These are phyloP conservation scores for Ananas comosus DNA, from an alignment of 176 grass and related monocot species.

Conservation along the genomic window DNA sequence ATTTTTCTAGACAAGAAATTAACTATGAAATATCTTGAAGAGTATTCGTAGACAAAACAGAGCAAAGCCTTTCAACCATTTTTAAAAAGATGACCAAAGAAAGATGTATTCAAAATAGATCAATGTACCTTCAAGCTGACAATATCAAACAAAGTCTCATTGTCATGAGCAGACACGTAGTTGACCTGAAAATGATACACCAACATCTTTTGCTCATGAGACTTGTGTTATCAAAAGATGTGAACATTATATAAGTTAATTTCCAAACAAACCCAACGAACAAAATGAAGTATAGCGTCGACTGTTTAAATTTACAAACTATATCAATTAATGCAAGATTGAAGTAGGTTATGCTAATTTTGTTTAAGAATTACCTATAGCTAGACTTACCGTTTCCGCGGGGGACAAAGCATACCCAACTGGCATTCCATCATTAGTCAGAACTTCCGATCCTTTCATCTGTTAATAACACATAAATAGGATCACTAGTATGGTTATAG, in stretches of 20 bases:
- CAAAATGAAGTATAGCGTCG: too few species aligned
- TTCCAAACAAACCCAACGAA: neutral
- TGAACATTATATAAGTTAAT: neutral
- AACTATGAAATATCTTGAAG: too few species aligned
- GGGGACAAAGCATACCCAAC: slow-evolving; percentile 66
- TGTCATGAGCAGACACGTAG: slow-evolving; percentile 96
- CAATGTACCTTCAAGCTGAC: slow-evolving; percentile 77
- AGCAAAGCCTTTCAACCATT: neutral
- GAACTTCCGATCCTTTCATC: slow-evolving; percentile 76
- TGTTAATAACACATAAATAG: slow-evolving; percentile 16
- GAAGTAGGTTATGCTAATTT: too few species aligned
- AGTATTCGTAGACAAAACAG: neutral
- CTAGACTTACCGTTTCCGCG: slow-evolving; percentile 50
- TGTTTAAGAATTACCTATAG: neutral
- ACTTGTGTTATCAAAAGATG: neutral
- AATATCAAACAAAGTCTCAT: slow-evolving; percentile 89
- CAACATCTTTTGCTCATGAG: neutral
- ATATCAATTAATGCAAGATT: too few species aligned
- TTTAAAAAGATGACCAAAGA: neutral
- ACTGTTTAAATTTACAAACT: too few species aligned
- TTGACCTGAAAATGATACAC: slow-evolving; percentile 57
- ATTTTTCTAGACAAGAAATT: too few species aligned
- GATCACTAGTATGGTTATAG: neutral
- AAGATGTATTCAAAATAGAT: neutral
- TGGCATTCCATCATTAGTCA: slow-evolving; percentile 58